A percentile compares a stretch with the other conserved stretches of the same genome.
phyloP scores from a whole-genome alignment of 352 stramenopile genomes.

The Pythium rhizo-oryzae region DNA sequence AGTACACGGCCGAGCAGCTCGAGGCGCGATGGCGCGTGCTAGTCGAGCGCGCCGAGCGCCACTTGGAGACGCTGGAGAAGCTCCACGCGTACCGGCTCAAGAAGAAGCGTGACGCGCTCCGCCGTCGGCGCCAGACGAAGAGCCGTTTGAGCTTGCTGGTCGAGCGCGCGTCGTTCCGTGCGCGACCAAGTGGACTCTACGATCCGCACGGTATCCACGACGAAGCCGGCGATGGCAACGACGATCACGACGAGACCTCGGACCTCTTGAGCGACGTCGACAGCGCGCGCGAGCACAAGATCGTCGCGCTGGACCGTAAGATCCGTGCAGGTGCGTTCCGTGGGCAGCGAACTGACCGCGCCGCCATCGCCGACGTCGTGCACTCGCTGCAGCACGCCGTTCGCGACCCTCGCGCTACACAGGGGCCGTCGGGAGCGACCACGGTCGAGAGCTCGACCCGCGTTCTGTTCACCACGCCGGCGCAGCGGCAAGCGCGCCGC shows the following conservation, averaged over 20 bases:
- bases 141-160: constrained; percentile 7
- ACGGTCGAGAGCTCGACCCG: constrained; percentile 47
- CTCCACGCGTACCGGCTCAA: constrained; percentile 54
- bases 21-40: constrained; percentile 58
- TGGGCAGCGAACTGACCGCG: constrained; percentile 52
- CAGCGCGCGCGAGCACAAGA: constrained; percentile 57
- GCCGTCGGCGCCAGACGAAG: constrained; percentile 6
- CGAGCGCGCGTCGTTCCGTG: constrained; percentile 16
- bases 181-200: neutral
- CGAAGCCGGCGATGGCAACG: constrained; percentile 18
- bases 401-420: neutral
- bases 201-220: neutral
- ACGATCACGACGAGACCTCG: constrained; percentile 26
- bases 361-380: constrained; percentile 62
- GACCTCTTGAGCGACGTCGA: constrained; percentile 29
- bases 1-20: constrained; percentile 61
- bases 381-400: constrained; percentile 47
- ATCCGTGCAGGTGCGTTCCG: constrained; percentile 57
- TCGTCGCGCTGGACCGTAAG: constrained; percentile 53
- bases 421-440: neutral
- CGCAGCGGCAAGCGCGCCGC: constrained; percentile 50
- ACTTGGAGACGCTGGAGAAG: constrained; percentile 70
- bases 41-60: constrained; percentile 47
- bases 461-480: constrained; percentile 47
- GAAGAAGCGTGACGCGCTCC: constrained; percentile 36